Conservation (phyloP, 495 filamentous ascomycete species). For the Aspergillus saccharolyticus region DNA sequence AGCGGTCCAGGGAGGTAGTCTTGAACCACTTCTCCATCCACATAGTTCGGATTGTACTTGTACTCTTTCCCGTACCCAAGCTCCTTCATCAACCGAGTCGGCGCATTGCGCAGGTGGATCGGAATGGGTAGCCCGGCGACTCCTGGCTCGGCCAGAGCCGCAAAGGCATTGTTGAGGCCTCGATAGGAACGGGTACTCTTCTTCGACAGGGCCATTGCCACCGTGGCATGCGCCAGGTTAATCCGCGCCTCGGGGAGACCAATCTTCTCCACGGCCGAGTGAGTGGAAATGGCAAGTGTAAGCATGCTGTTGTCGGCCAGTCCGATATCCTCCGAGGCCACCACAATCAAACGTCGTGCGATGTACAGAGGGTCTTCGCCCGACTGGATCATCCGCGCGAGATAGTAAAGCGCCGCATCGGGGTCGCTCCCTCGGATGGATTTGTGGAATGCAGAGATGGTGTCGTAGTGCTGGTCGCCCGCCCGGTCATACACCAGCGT, state of each 20-base stretch:
- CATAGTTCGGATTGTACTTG: slow-evolving; percentile 92
- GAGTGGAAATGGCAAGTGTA: slow-evolving; percentile 74
- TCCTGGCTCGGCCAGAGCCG: slow-evolving; percentile 70
- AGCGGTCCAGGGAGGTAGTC: slow-evolving; percentile 82
- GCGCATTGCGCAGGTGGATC: slow-evolving; percentile 84
- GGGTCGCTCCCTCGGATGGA: slow-evolving; percentile 81
- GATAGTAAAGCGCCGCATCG: slow-evolving; percentile 87
- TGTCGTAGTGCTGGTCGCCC: slow-evolving; percentile 92
- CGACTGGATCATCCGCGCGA: slow-evolving; percentile 91
- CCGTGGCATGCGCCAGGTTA: slow-evolving; percentile 79
- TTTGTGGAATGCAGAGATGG: slow-evolving; percentile 96
- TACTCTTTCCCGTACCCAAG: slow-evolving; percentile 86
- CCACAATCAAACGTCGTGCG: slow-evolving; percentile 83
- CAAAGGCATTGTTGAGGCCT: slow-evolving; percentile 71
- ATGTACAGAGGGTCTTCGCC: slow-evolving; percentile 94
- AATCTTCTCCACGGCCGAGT: slow-evolving; percentile 80
- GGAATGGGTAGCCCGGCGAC: slow-evolving; percentile 76
- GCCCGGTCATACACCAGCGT: slow-evolving; percentile 92
- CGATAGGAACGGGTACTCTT: slow-evolving; percentile 87
- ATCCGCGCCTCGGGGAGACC: slow-evolving; percentile 94
- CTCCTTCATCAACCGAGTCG: slow-evolving; percentile 88
- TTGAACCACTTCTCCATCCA: slow-evolving; percentile 78
- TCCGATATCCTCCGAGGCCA: slow-evolving; percentile 88
- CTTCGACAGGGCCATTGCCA: slow-evolving; percentile 73
- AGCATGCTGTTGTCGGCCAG: slow-evolving; percentile 85